Base-by-base conservation (phyloP, 176 grass and related monocot species). In the Cenchrus fungigraminus region DNA sequence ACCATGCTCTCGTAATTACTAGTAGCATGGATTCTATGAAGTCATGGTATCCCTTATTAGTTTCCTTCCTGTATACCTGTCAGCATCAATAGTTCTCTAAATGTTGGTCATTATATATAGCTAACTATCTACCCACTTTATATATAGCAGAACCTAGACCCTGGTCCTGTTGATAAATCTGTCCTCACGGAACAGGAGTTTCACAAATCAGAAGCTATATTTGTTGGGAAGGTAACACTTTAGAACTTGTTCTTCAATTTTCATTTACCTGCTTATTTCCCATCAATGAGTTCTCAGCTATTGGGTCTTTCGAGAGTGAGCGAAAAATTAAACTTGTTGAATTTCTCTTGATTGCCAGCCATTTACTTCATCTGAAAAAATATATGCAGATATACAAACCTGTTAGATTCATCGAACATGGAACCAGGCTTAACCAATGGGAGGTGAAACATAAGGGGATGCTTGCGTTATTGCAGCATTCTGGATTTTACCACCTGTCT, bases 341-440 rank as follows among this genome's bases (percentile, higher is more conserved):
- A 64, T 65, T 19, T 84, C 29, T 13, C 52, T 70, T 29, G 31
- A 42, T 43, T n/a, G 34, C 51, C n/a, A 4, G 31, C 12, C 53
- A 46, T 20, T 61, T 79, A 22, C 54, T 46, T 76, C 6, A 61
- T 9, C 29, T 80, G 45, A 76, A 76, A 79, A 62, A 19, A 34
- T 46, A 40, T 65, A 1, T 91, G 73, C 76, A 91, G 89, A 63
- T 40, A 17, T 84, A 76, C 53, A 91, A 91, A 58, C 89, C 85
- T 80, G 74, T 87, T 74, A 77, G 89, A 80, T 91, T 91, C 49
- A 80, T 91, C 12, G 85, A 91, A 66, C 89, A 91, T 70, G 89
- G 89, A 44, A 83, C 80, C 5, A 84, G 70, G 45, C 76, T 91
- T 83, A 91, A 87, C 71, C 75, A 87, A 50, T 84, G 89, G 89